These are phyloP conservation scores for Hypsizygus marmoreus DNA, from an alignment of 768 basidiomycete species.

Conservation along the genomic window DNA sequence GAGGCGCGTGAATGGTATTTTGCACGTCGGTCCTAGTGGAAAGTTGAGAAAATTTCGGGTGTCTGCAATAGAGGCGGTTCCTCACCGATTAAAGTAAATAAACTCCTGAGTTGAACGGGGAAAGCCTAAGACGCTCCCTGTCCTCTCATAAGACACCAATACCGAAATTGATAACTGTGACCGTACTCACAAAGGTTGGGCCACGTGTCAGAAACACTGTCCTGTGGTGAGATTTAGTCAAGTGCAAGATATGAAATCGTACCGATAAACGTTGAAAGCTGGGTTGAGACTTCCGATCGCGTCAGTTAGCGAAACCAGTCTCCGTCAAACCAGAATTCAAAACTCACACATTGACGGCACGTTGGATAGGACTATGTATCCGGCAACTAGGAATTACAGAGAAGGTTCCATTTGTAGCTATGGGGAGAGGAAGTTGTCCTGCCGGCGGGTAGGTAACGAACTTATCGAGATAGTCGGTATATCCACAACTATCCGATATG, in stretches of 20 bases:
- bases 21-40: constrained; percentile 36
- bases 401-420: constrained; percentile 44
- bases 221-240: neutral
- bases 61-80: too few species aligned
- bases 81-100: constrained; percentile 54
- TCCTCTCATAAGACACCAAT: neutral
- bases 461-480: constrained; percentile 59
- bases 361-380: constrained; percentile 50
- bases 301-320: constrained; percentile 4
- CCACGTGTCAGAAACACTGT: constrained; percentile 53
- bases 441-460: constrained; percentile 66
- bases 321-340: neutral
- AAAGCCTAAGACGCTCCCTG: constrained; percentile 68
- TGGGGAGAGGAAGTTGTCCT: constrained; percentile 63
- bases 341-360: constrained; percentile 47
- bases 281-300: constrained; percentile 57
- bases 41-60: too few species aligned
- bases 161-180: neutral
- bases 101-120: constrained; percentile 61
- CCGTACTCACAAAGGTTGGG: constrained; percentile 42
- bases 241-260: constrained; percentile 4
- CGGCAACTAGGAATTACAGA: constrained; percentile 41
- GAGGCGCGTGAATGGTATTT: constrained; percentile 65
- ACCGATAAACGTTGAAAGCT: constrained; percentile 57
- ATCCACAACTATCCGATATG: constrained; percentile 56